Percentiles rank a stretch among this genome's conserved stretches.
Conservation (phyloP, 805 yeast species). For the Starmerella asiatica region DNA sequence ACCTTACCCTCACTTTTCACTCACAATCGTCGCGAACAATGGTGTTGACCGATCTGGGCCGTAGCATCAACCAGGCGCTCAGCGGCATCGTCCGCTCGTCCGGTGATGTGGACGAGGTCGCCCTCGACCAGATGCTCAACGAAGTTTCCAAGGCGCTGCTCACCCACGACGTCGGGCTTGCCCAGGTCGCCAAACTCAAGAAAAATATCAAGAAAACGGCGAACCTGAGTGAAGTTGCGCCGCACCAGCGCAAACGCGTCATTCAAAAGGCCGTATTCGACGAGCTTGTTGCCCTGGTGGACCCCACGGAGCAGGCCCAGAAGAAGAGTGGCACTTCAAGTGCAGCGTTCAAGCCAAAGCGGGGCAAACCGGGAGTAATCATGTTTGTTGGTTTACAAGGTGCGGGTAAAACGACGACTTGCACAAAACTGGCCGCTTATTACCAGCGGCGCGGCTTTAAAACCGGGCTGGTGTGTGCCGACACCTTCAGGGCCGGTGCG, state of each 20-base stretch:
- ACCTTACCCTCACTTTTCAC: background rate
- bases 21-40: too few relatives aligned
- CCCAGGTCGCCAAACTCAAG: constrained; percentile 63
- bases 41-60: constrained; percentile 72
- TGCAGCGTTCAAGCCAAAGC: constrained; percentile 66
- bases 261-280: constrained; percentile 89
- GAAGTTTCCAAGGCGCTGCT: constrained; percentile 80
- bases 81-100: constrained; percentile 45
- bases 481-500: constrained; percentile 98
- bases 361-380: constrained; percentile 62
- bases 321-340: background rate
- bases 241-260: constrained; percentile 58
- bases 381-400: constrained; percentile 99
- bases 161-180: constrained; percentile 88
- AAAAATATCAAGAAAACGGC: constrained; percentile 52
- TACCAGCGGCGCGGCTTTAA: constrained; percentile 88
- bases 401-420: constrained; percentile 95
- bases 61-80: constrained; percentile 62
- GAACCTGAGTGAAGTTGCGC: constrained; percentile 38
- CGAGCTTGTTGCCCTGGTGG: constrained; percentile 77
- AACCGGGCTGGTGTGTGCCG: constrained; percentile 96
- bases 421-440: constrained; percentile 91
- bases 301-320: constrained; percentile 32
- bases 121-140: constrained; percentile 61
- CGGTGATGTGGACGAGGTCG: constrained; percentile 42